These are phyloP conservation scores for Pseudotsuga menziesii DNA, from an alignment of 75 land plant species.

Conservation along the genomic window DNA sequence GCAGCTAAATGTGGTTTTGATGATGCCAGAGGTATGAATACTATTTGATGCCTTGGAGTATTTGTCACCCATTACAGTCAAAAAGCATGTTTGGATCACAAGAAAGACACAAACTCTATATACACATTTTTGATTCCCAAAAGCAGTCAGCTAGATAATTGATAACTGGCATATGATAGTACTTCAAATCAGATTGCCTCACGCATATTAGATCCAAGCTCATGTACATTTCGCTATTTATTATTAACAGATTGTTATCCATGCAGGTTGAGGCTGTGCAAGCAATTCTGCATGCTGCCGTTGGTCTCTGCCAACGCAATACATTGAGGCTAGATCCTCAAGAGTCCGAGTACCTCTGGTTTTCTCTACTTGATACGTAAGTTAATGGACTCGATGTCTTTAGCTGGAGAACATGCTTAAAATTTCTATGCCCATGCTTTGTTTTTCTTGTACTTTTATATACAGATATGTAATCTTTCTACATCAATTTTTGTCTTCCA, in stretches of 20 bases:
- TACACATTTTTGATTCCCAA: neutral
- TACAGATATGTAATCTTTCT: neutral
- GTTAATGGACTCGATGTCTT: neutral
- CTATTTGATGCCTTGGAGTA: neutral
- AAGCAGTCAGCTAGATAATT: neutral
- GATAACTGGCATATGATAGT: neutral
- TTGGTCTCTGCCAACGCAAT: slow-evolving; percentile 88
- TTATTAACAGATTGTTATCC: neutral
- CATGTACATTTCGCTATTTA: neutral
- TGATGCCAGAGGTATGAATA: slow-evolving; percentile 59
- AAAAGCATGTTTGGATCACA: neutral
- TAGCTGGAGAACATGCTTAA: neutral
- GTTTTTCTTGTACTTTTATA: neutral
- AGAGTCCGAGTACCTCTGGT: slow-evolving; percentile 91
- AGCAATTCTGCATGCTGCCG: slow-evolving; percentile 52
- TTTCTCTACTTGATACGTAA: slow-evolving; percentile 82
- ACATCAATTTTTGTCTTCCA: neutral
- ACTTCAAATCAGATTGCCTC: neutral
- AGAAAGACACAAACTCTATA: neutral
- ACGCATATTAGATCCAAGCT: neutral
- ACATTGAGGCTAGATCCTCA: slow-evolving; percentile 71
- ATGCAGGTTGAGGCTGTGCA: slow-evolving; percentile 54
- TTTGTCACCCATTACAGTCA: neutral
- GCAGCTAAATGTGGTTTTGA: slow-evolving; percentile 25
- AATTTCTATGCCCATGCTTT: neutral